Evolutionary conservation across 176 grass and related monocot species (phyloP).

Genomic region (Oryza coarctata): DNA sequence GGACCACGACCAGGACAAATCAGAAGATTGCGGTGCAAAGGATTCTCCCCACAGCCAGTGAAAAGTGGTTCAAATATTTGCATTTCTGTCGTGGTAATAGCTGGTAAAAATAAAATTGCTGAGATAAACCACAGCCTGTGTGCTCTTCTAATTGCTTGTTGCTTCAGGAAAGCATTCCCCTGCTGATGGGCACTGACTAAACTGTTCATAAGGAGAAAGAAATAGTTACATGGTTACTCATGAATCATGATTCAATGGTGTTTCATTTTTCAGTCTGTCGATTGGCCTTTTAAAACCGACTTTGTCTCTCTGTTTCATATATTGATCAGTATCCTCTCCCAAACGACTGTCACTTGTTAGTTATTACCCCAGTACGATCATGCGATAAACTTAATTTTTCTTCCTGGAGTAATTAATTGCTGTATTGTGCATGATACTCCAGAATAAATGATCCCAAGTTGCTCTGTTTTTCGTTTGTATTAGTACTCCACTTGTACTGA

Average conservation of each 20-base stretch:
- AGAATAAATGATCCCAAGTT: not conserved
- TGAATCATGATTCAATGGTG: not conserved
- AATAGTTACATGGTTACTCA: not conserved
- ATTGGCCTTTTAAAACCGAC: not conserved
- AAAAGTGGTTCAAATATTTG: constrained; percentile 10
- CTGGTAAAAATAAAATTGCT: not conserved
- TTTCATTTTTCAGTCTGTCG: not conserved
- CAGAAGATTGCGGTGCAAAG: constrained; percentile 23
- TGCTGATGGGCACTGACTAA: not conserved
- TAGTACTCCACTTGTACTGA: not conserved
- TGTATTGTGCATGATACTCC: not conserved
- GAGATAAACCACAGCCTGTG: not conserved
- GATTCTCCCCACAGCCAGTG: constrained; percentile 4
- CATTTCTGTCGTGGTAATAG: not conserved
- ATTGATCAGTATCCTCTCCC: not conserved
- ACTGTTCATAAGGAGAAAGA: not conserved
- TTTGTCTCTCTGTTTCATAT: not conserved
- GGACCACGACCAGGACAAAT: constrained; percentile 39
- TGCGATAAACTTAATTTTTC: not conserved
- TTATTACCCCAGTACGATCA: not conserved
- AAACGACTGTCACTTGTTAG: not conserved
- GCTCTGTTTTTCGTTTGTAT: not conserved
- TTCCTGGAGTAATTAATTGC: not conserved
- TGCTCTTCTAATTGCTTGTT: constrained; percentile 12
- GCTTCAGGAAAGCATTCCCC: not conserved